Evolutionary conservation across 2,329 filamentous ascomycete species (phyloP).

Genomic region (Leptodontidium sp.): DNA sequence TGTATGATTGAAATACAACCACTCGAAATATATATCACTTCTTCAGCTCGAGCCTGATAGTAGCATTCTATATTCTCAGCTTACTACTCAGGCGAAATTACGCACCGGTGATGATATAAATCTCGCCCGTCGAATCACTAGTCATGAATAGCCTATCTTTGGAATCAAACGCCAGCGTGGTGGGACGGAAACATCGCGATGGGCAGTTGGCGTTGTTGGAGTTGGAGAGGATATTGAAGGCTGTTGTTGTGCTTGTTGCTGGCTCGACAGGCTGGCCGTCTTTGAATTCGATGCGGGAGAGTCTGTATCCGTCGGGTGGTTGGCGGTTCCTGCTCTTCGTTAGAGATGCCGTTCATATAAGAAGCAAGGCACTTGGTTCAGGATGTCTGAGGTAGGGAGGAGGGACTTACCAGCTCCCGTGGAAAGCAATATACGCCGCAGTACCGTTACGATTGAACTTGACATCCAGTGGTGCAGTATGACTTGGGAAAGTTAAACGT

Average conservation of each 20-base stretch:
- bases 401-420: slow-evolving; percentile 34
- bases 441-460: slow-evolving; percentile 30
- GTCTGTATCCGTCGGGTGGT: slow-evolving; percentile 56
- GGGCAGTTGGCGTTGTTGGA: slow-evolving; percentile 61
- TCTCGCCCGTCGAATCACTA: slow-evolving; percentile 34
- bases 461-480: slow-evolving; percentile 33
- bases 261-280: slow-evolving; percentile 53
- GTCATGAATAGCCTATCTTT: slow-evolving; percentile 35
- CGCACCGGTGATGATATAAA: slow-evolving; percentile 27
- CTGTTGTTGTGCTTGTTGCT: slow-evolving; percentile 55
- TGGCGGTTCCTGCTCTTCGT: slow-evolving; percentile 60
- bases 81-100: not conserved
- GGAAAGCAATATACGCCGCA: slow-evolving; percentile 29
- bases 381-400: not conserved
- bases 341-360: not conserved
- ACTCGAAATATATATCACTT: not conserved
- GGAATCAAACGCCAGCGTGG: slow-evolving; percentile 61
- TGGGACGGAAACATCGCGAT: slow-evolving; percentile 67
- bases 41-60: not conserved
- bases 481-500: slow-evolving; percentile 26
- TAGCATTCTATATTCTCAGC: not conserved
- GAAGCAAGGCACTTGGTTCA: not conserved
- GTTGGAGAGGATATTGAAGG: slow-evolving; percentile 64
- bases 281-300: slow-evolving; percentile 53
- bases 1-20: not conserved